Base-by-base conservation (phyloP, 2,329 filamentous ascomycete genomes). In the Trichoderma arundinaceum region DNA sequence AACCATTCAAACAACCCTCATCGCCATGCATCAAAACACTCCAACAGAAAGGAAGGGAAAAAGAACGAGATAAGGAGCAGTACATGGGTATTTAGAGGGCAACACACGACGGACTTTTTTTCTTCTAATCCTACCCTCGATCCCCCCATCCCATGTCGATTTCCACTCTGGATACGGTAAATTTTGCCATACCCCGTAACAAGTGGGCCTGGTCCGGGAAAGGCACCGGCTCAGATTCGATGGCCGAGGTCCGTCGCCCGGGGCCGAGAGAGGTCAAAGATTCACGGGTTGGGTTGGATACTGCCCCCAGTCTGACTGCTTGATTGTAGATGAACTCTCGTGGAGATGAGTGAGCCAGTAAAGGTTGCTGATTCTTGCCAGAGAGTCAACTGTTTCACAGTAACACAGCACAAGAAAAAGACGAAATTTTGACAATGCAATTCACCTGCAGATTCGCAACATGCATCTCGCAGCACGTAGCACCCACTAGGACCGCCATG, bases 171-270 rank as follows among this genome's bases (percentile, higher is more conserved):
- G 28, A 4, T 63, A 41, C 32, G 39, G 59, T 41, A 44, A 52
- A 44, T 44, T 44, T 46, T 63, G 48, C 49, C 59, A n/a, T 53
- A 44, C 49, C 54, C 59, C 49, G 49, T 63, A 54, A 35, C 13
- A 38, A 53, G 49, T 63, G 59, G 59, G 49, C 59, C 38, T 22
- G 28, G 10, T 35, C 12, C 49, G 39, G 59, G 49, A 35, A 32
- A 53, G 38, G 59, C 39, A 28, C 59, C 59, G 59, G 59, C 59
- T n/a, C 9, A 35, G 49, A 54, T 54, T 28, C n/a, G 12, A 54
- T 43, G 48, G 59, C 59, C 59, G 59, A 63, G 49, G 59, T 46
- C 49, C 59, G 59, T 39, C 35, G 32, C 28, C n/a, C 46, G 59
- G 59, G 48, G 22, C 38, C 38, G 46, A 38, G 28, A 38, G 28